A percentile compares a stretch with the other conserved stretches of the same genome.
Conservation (phyloP, 2,329 filamentous ascomycete genomes). For the Elsinoe australis region DNA sequence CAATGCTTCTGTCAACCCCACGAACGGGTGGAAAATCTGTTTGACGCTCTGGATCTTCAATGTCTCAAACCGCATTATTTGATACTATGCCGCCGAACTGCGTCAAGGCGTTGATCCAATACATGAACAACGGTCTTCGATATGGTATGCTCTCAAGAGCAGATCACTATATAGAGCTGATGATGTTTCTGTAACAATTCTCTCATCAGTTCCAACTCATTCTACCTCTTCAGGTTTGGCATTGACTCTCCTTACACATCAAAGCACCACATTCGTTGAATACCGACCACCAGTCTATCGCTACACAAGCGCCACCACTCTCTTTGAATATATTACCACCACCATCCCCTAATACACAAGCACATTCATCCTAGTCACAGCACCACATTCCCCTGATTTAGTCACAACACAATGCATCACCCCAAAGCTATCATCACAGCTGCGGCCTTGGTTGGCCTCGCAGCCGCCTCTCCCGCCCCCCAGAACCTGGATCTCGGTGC, state of each 20-base stretch:
- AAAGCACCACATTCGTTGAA: slow-evolving; percentile 1
- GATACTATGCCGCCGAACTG: neutral
- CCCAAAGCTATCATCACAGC: slow-evolving; percentile 19
- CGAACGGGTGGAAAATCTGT: neutral
- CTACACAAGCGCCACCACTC: slow-evolving; percentile 1
- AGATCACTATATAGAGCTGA: slow-evolving; percentile 3
- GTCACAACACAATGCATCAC: slow-evolving; percentile 4
- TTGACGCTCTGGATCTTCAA: slow-evolving; percentile 1
- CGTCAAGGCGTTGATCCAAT: slow-evolving; percentile 12
- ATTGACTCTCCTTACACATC: slow-evolving; percentile 12
- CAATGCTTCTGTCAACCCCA: neutral
- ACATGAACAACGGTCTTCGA: slow-evolving; percentile 3
- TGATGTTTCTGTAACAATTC: neutral
- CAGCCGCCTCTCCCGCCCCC: slow-evolving; percentile 21
- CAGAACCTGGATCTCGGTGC: slow-evolving; percentile 23
- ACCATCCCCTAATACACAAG: neutral
- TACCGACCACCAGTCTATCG: slow-evolving; percentile 7
- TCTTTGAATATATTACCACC: neutral
- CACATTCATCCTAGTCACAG: neutral
- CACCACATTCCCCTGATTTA: neutral
- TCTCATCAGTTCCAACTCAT: slow-evolving; percentile 1
- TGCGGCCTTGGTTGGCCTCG: slow-evolving; percentile 22
- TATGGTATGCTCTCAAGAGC: neutral
- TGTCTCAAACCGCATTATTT: slow-evolving; percentile 12
- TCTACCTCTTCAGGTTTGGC: slow-evolving; percentile 6